Evolutionary conservation across 2,329 filamentous ascomycete genomes (phyloP).

Genomic region (Diaporthe sp.): DNA sequence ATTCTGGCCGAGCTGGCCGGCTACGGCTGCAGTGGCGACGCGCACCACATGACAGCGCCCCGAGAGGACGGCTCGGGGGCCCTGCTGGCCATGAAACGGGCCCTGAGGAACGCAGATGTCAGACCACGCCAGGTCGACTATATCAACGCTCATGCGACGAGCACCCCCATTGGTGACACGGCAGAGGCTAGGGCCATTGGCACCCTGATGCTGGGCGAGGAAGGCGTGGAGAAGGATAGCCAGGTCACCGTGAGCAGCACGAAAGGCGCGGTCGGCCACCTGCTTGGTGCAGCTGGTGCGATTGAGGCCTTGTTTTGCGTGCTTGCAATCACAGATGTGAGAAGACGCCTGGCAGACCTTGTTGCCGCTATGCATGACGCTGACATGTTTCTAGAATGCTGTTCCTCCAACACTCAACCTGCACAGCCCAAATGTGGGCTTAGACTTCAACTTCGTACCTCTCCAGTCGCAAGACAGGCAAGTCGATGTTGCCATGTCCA

Average conservation of each 20-base stretch:
- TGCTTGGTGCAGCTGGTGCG: constrained; percentile 91
- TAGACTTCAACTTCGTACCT: constrained; percentile 89
- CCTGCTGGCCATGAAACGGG: constrained; percentile 85
- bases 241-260: constrained; percentile 91
- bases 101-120: constrained; percentile 79
- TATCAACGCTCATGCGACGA: constrained; percentile 95
- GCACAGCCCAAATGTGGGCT: constrained; percentile 73
- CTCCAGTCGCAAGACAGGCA: constrained; percentile 76
- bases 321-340: constrained; percentile 82
- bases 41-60: constrained; percentile 94
- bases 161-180: constrained; percentile 85
- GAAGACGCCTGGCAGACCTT: constrained; percentile 48
- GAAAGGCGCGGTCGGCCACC: constrained; percentile 92
- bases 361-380: background rate
- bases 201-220: constrained; percentile 79
- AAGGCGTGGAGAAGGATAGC: constrained; percentile 72
- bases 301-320: constrained; percentile 91
- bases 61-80: constrained; percentile 86
- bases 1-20: constrained; percentile 93
- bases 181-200: constrained; percentile 91
- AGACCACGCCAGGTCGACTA: constrained; percentile 84
- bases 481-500: constrained; percentile 85
- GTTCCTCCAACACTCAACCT: constrained; percentile 93
- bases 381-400: constrained; percentile 67
- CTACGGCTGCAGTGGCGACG: constrained; percentile 92